Evolutionary conservation across 2,329 filamentous ascomycete species (phyloP).

Genomic region (Epichloe sp.): DNA sequence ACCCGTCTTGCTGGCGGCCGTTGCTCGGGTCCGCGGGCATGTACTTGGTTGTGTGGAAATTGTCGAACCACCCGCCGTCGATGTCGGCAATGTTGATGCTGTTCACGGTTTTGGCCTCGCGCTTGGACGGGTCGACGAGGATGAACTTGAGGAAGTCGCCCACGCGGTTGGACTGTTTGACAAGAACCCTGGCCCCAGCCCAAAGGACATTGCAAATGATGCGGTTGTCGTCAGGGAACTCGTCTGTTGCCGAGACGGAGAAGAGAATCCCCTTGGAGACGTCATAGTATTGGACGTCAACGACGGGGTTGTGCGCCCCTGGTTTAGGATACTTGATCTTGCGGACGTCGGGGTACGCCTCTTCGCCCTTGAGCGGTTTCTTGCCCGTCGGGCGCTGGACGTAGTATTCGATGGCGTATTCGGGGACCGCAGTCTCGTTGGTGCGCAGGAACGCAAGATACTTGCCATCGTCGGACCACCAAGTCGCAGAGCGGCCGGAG

Average conservation of each 20-base stretch:
- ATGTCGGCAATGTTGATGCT: slow-evolving; percentile 66
- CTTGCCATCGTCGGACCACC: slow-evolving; percentile 88
- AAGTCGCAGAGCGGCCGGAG: slow-evolving; percentile 65
- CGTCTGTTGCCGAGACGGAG: slow-evolving; percentile 60
- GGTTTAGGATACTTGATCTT: slow-evolving; percentile 97
- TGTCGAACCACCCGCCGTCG: slow-evolving; percentile 97
- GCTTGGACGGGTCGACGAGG: slow-evolving; percentile 62
- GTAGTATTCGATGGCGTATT: slow-evolving; percentile 90
- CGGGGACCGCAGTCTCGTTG: slow-evolving; percentile 82
- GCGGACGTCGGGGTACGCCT: slow-evolving; percentile 80
- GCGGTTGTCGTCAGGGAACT: slow-evolving; percentile 68
- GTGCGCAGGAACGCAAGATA: slow-evolving; percentile 87
- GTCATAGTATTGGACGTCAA: slow-evolving; percentile 82
- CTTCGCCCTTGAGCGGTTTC: slow-evolving; percentile 51
- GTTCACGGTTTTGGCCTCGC: slow-evolving; percentile 66
- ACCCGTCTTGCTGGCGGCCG: slow-evolving; percentile 71
- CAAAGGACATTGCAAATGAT: slow-evolving; percentile 90
- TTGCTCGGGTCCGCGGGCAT: slow-evolving; percentile 72
- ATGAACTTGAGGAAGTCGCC: slow-evolving; percentile 84
- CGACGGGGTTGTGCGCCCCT: slow-evolving; percentile 82
- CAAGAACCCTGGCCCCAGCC: slow-evolving; percentile 72
- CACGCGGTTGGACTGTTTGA: slow-evolving; percentile 88
- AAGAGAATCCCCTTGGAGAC: slow-evolving; percentile 66
- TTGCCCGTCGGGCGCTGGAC: slow-evolving; percentile 72
- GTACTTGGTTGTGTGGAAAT: slow-evolving; percentile 72